Evolutionary conservation across 2,329 filamentous ascomycete species (phyloP), one percentile per base, ranked within the genome.

Genomic region (Pseudocercospora macadamiae): DNA sequence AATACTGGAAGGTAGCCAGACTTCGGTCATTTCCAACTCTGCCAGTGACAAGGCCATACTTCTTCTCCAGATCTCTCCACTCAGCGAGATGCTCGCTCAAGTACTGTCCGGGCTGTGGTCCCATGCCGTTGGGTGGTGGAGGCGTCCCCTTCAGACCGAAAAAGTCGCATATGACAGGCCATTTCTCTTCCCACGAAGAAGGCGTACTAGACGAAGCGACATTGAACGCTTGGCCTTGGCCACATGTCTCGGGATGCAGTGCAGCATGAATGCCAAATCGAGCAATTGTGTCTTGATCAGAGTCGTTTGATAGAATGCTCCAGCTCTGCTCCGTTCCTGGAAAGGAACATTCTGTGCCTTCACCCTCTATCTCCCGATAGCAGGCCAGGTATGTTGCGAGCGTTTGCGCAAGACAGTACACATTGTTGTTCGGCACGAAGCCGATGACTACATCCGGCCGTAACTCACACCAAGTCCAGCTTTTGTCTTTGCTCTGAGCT

Each of bases 1-100:
- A 76, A 58, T 77, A 73, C 63, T 79, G 76, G 45, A 77, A 79
- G 0, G 73, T 74, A 14, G 71, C 69, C 23, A 75, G 67, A 9
- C 70, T 73, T 55, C 66, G 68, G 4, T 73, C 69, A 42, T 70
- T 74, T 55, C 77, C 73, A 23, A 75, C 74, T 51, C 74, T 70
- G 1, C 76, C 75, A 6, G 67, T 69, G 54, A 74, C 70, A 39
- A 81, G 66, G 2, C 60, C 70, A 64, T 79, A 72, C 34, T 70
- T 73, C 53, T 49, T 61, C 65, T 69, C 74, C 59, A 76, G 55
- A 42, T 61, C 57, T 58, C 70, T 63, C 75, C 74, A 76, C 28
- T 57, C 54, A 7, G 55, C 62, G 6, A 70, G 25, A 60, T 76
- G 70, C n/a, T 72, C 68, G 51, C 68, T 66, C 44, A 76, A 72